These are phyloP conservation scores for Collybia sp. DNA, from an alignment of 768 basidiomycete species.

Conservation along the genomic window DNA sequence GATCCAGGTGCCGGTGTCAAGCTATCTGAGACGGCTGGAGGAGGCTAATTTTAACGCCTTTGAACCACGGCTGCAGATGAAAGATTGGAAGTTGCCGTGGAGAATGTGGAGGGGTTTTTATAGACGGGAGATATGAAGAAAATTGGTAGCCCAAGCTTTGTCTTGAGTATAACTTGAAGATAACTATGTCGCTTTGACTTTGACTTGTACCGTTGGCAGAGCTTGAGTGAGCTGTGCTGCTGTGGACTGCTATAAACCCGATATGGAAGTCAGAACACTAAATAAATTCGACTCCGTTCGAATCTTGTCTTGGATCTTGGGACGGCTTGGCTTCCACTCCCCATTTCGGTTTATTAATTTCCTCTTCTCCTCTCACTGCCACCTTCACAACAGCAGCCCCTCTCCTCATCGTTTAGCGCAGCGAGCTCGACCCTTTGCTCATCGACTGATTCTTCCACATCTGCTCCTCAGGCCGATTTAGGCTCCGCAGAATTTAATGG, in stretches of 20 bases:
- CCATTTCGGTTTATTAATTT: conserved; percentile 6
- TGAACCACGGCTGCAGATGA: conserved; percentile 51
- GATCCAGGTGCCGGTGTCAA: conserved; percentile 59
- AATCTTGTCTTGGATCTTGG: conserved; percentile 21
- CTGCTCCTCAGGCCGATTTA: conserved; percentile 8
- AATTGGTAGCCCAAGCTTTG: conserved; percentile 5
- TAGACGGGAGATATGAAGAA: conserved; percentile 30
- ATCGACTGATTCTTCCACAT: conserved; percentile 7
- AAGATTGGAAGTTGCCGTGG: conserved; percentile 79
- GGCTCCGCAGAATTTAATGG: conserved; percentile 33
- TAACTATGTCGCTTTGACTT: no score
- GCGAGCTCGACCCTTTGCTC: conserved; percentile 6
- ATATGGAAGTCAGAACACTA: conserved; percentile 20
- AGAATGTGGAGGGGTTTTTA: conserved; percentile 48
- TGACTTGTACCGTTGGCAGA: no score
- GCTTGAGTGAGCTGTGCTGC: no score
- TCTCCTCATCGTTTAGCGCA: conserved; percentile 6
- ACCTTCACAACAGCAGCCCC: conserved; percentile 17
- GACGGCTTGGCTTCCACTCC: conserved; percentile 20
- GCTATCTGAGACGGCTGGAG: conserved; percentile 64
- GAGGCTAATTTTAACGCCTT: conserved; percentile 70
- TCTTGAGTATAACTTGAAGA: no score
- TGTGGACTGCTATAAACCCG: background rate
- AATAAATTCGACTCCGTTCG: conserved; percentile 45
- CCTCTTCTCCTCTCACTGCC: conserved; percentile 12